Percentiles rank a stretch among this genome's conserved stretches.
These are phyloP conservation scores for Crithidia sp. DNA, from an alignment of 208 protist genomes.

Conservation along the genomic window DNA sequence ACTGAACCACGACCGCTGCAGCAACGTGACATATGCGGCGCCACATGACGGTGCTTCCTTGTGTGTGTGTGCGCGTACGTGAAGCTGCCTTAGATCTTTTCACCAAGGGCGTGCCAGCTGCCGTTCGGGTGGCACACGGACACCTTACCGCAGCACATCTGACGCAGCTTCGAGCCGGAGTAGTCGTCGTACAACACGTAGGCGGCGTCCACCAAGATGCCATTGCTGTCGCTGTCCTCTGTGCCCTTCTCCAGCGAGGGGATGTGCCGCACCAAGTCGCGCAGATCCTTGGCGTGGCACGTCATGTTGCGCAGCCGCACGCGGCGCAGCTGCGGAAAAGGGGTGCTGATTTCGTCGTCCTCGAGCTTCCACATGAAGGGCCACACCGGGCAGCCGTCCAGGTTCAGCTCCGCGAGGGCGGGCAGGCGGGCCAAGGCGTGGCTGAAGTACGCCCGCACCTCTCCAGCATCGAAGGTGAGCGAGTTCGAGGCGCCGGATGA, in stretches of 20 bases:
- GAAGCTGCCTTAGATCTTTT: neutral
- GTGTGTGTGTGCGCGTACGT: too few relatives aligned
- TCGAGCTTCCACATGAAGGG: conserved; percentile 19
- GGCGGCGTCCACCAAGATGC: conserved; percentile 20
- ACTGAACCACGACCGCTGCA: too few relatives aligned
- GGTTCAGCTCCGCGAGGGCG: conserved; percentile 10
- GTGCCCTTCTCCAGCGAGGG: conserved; percentile 12
- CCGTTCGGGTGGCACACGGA: conserved; percentile 19
- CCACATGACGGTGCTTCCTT: too few relatives aligned
- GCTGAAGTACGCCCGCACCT: conserved; percentile 20
- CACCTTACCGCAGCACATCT: conserved; percentile 27
- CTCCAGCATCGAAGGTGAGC: conserved; percentile 4
- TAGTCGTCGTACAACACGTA: conserved; percentile 21
- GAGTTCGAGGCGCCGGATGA: neutral
- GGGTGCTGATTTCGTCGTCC: conserved; percentile 7
- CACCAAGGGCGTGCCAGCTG: conserved; percentile 10
- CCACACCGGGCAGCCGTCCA: conserved; percentile 21
- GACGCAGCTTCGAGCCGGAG: conserved; percentile 9
- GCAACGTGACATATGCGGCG: too few relatives aligned
- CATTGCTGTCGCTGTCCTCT: conserved; percentile 7
- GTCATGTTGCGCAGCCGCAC: conserved; percentile 21
- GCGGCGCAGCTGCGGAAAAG: conserved; percentile 20
- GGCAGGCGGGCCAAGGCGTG: conserved; percentile 15
- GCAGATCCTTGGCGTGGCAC: conserved; percentile 22
- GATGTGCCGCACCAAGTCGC: conserved; percentile 16